Conservation (phyloP, 352 stramenopile genomes). For the Phytophthora pluvialis region DNA sequence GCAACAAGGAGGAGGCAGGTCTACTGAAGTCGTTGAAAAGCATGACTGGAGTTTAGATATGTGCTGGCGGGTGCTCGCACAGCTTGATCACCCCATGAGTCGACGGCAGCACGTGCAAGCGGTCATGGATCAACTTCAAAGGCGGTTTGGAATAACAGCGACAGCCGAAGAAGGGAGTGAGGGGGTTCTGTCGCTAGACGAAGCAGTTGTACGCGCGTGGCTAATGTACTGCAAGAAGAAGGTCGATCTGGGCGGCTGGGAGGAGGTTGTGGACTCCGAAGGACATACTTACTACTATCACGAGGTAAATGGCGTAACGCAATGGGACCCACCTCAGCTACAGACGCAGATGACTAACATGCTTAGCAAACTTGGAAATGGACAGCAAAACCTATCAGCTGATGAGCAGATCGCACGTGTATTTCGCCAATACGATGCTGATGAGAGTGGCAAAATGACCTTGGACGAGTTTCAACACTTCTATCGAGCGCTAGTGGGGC, state of each 20-base stretch:
- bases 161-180: not conserved
- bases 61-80: slow-evolving; percentile 35
- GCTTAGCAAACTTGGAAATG: slow-evolving; percentile 48
- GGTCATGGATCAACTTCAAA: slow-evolving; percentile 31
- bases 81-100: slow-evolving; percentile 46
- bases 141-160: slow-evolving; percentile 24
- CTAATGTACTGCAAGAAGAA: slow-evolving; percentile 49
- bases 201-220: slow-evolving; percentile 46
- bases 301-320: slow-evolving; percentile 53
- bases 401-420: slow-evolving; percentile 69
- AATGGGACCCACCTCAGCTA: slow-evolving; percentile 74
- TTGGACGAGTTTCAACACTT: slow-evolving; percentile 63
- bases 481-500: slow-evolving; percentile 59
- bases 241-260: slow-evolving; percentile 60
- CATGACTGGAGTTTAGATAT: slow-evolving; percentile 34
- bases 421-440: slow-evolving; percentile 73
- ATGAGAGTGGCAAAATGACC: slow-evolving; percentile 69
- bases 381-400: slow-evolving; percentile 24
- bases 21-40: slow-evolving; percentile 1
- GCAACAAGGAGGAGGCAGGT: slow-evolving; percentile 14
- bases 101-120: slow-evolving; percentile 39
- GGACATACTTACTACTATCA: slow-evolving; percentile 74
- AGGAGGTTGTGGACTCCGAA: slow-evolving; percentile 50
- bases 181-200: slow-evolving; percentile 15
- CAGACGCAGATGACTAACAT: slow-evolving; percentile 57